Conservation (phyloP, 2,329 filamentous ascomycete species). For the Neonectria magnoliae region DNA sequence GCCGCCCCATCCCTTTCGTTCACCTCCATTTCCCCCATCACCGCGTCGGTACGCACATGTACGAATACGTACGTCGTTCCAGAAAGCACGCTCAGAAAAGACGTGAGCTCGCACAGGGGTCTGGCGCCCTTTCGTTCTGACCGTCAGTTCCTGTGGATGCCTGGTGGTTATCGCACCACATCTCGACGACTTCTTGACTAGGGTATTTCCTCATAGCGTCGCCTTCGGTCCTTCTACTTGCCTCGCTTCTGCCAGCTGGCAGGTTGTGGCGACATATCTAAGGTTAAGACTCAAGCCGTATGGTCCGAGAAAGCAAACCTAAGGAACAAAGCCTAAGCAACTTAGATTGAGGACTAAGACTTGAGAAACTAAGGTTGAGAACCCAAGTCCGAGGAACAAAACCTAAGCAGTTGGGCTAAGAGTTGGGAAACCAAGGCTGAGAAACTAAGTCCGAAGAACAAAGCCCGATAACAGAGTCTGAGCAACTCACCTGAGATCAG, state of each 20-base stretch:
- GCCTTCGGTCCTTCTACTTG: neutral
- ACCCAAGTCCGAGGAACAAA: neutral
- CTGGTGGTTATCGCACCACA: slow-evolving; percentile 22
- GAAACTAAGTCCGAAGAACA: neutral
- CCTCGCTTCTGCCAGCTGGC: neutral
- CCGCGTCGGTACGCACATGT: slow-evolving; percentile 13
- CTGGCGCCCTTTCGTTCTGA: slow-evolving; percentile 12
- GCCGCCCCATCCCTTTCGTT: neutral
- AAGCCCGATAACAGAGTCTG: neutral
- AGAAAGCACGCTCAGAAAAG: slow-evolving; percentile 7
- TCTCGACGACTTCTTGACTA: slow-evolving; percentile 24
- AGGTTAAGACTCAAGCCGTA: slow-evolving; percentile 1
- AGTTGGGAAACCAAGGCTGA: neutral
- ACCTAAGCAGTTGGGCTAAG: neutral
- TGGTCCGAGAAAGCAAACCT: neutral
- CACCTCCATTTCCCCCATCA: neutral
- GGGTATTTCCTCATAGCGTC: slow-evolving; percentile 7
- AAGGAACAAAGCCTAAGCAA: neutral
- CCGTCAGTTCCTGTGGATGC: slow-evolving; percentile 25
- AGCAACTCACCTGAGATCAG: neutral
- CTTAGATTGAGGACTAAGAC: neutral
- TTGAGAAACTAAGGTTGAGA: neutral
- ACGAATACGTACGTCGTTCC: slow-evolving; percentile 6
- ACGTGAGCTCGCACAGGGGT: slow-evolving; percentile 16
- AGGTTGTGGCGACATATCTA: neutral